phyloP scores from a whole-genome alignment of 1,284 basidiomycete species.

The Golubevia pallescens region DNA sequence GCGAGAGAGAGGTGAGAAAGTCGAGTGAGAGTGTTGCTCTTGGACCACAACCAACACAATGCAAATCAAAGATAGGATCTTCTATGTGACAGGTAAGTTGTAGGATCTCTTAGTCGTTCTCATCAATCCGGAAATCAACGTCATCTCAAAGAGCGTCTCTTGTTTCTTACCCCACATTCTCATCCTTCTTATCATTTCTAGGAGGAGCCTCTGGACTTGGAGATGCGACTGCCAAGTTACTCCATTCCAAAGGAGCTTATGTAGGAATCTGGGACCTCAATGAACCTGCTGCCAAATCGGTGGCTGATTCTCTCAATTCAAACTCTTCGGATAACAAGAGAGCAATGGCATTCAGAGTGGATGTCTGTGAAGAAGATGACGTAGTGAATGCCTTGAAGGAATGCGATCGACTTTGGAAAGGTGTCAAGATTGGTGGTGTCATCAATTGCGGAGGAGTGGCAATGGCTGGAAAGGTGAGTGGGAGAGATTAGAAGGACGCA shows the following conservation, averaged over 20 bases:
- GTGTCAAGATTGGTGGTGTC: constrained; percentile 49
- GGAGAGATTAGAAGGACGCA: not conserved
- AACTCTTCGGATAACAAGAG: constrained; percentile 7
- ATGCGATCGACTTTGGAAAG: constrained; percentile 34
- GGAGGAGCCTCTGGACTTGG: constrained; percentile 61
- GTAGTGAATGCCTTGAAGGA: constrained; percentile 38
- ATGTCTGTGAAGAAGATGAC: constrained; percentile 50
- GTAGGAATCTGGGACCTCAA: constrained; percentile 52
- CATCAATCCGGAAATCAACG: not conserved
- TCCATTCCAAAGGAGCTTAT: constrained; percentile 41
- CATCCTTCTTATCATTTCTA: constrained; percentile 13
- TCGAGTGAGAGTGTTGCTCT: not conserved
- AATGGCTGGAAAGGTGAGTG: constrained; percentile 59
- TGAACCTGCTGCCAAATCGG: constrained; percentile 14
- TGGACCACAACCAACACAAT: constrained; percentile 17
- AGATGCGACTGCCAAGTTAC: constrained; percentile 31
- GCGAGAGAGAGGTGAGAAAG: too few relatives aligned
- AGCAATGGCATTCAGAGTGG: constrained; percentile 37
- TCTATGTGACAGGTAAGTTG: constrained; percentile 36
- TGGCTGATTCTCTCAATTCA: constrained; percentile 20
- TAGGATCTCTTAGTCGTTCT: constrained; percentile 3
- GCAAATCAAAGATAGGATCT: constrained; percentile 40
- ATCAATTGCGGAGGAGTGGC: constrained; percentile 63
- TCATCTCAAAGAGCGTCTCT: not conserved
- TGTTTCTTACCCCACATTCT: not conserved